A percentile compares a stretch with the other conserved stretches of the same genome.
phyloP scores from a whole-genome alignment of 164 flowering plant genomes.

The Cinnamomum micranthum region DNA sequence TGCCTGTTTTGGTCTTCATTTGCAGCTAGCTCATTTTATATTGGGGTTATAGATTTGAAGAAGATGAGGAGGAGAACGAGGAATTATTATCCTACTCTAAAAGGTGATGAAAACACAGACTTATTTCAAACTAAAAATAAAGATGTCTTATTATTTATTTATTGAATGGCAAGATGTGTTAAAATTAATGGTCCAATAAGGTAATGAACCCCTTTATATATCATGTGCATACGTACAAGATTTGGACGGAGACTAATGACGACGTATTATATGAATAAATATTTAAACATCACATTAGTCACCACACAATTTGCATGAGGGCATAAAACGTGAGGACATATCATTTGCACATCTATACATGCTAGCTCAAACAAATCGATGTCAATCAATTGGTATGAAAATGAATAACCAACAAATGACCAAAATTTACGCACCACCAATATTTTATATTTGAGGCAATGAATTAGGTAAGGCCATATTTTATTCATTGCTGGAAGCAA shows the following conservation, averaged over 20 bases:
- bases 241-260: background rate
- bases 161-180: background rate
- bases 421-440: conserved; percentile 53
- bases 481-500: conserved; percentile 94
- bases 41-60: too few relatives aligned
- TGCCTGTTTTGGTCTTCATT: too few relatives aligned
- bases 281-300: too few relatives aligned
- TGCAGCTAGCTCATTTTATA: too few relatives aligned
- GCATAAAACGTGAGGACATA: background rate
- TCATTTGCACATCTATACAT: background rate
- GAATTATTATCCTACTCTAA: too few relatives aligned
- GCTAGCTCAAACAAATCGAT: background rate
- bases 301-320: too few relatives aligned
- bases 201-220: background rate
- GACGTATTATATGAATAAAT: too few relatives aligned
- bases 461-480: conserved; percentile 85
- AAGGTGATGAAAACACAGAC: too few relatives aligned
- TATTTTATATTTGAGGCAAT: conserved; percentile 53
- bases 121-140: too few relatives aligned
- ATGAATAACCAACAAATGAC: background rate
- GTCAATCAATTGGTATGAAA: background rate
- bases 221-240: background rate
- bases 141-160: too few relatives aligned
- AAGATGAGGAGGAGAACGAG: too few relatives aligned
- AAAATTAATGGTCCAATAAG: background rate